These are phyloP conservation scores for Gossypium bickii DNA, from an alignment of 345 rosid species.

Conservation along the genomic window DNA sequence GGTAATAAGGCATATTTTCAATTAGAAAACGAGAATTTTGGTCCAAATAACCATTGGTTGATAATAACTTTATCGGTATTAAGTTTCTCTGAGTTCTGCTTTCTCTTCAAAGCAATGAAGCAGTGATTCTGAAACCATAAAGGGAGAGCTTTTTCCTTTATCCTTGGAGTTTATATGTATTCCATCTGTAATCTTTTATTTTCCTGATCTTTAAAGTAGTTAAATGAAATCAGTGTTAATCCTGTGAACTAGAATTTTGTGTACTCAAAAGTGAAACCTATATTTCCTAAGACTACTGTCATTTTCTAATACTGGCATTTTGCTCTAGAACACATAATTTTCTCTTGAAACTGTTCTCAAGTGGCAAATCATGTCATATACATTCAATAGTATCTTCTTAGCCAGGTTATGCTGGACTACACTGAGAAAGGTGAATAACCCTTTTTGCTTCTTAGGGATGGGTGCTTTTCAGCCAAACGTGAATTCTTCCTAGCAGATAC, in stretches of 20 bases:
- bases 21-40: background rate
- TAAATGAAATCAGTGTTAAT: background rate
- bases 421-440: constrained; percentile 3
- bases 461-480: constrained; percentile 9
- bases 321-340: background rate
- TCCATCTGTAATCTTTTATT: background rate
- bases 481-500: constrained; percentile 3
- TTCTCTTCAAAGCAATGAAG: background rate
- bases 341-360: background rate
- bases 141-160: background rate
- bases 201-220: background rate
- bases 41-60: background rate
- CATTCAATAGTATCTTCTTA: background rate
- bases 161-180: background rate
- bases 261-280: background rate
- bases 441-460: background rate
- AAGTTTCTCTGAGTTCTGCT: background rate
- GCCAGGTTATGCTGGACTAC: background rate
- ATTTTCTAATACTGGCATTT: background rate
- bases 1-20: constrained; percentile 41
- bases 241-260: background rate
- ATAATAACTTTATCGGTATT: background rate
- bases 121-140: background rate
- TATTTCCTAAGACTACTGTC: background rate
- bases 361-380: constrained; percentile 1